Conservation (phyloP, 2,329 filamentous ascomycete genomes). For the Lachnellula arida region DNA sequence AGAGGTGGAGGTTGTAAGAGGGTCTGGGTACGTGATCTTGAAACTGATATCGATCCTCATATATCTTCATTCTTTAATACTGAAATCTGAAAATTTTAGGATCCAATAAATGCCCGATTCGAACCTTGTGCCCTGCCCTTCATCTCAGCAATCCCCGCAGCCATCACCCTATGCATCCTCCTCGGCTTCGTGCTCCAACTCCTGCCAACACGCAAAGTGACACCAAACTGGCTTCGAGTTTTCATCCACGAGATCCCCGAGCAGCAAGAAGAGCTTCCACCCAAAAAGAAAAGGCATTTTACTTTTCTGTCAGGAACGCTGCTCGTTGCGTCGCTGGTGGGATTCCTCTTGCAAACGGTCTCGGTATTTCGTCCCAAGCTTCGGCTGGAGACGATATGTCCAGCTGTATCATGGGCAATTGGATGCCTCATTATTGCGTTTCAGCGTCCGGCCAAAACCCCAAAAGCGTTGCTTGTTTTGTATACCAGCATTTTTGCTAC, state of each 20-base stretch:
- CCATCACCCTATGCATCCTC: conserved; percentile 29
- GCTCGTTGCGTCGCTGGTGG: conserved; percentile 35
- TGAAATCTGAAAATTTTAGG: conserved; percentile 12
- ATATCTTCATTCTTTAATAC: background rate
- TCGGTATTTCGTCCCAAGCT: conserved; percentile 31
- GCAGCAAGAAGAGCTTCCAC: conserved; percentile 30
- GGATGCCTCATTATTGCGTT: conserved; percentile 20
- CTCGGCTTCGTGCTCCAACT: conserved; percentile 23
- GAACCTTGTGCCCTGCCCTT: conserved; percentile 24
- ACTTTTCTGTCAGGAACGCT: conserved; percentile 34
- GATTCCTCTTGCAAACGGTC: conserved; percentile 32
- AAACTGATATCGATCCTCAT: background rate
- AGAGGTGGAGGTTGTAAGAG: background rate
- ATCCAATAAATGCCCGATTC: conserved; percentile 28
- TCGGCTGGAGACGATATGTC: conserved; percentile 36
- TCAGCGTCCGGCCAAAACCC: conserved; percentile 21
- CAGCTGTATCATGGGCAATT: conserved; percentile 24
- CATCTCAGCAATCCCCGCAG: conserved; percentile 25
- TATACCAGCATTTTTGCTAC: conserved; percentile 22
- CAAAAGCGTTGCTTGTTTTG: conserved; percentile 22
- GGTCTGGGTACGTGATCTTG: background rate
- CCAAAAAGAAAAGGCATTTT: conserved; percentile 21
- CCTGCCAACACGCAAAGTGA: conserved; percentile 29
- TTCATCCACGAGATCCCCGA: conserved; percentile 44
- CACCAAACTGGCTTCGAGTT: conserved; percentile 44